Conservation (phyloP, 176 grass and related monocot genomes). For the Juncus effusus region DNA sequence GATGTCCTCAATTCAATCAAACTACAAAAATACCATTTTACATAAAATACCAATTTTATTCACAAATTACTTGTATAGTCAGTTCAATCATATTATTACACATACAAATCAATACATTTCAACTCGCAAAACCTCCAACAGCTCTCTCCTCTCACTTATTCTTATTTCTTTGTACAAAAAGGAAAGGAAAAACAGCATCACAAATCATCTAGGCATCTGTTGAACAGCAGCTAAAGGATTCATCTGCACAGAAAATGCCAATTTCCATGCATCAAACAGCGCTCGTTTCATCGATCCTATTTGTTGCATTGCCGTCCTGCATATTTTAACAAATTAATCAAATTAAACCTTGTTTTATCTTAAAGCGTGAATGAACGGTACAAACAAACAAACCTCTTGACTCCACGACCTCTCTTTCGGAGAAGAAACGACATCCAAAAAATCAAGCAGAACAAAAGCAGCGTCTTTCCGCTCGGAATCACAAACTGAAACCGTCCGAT, state of each 20-base stretch:
- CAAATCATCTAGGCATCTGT: conserved; percentile 44
- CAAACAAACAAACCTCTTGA: conserved; percentile 49
- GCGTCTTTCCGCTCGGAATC: conserved; percentile 49
- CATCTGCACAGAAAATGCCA: conserved; percentile 86
- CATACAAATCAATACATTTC: neutral
- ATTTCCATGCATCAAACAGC: conserved; percentile 55
- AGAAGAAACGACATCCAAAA: conserved; percentile 52
- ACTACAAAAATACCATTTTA: no score
- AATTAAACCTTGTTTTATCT: neutral
- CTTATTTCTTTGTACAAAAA: neutral
- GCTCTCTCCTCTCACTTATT: neutral
- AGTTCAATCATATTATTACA: neutral
- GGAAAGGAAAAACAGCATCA: neutral
- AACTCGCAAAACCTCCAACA: neutral
- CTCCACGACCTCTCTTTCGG: conserved; percentile 39
- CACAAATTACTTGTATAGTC: no score
- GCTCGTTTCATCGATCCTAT: conserved; percentile 45
- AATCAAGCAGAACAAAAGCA: conserved; percentile 57
- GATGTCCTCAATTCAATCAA: no score
- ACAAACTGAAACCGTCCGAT: conserved; percentile 60
- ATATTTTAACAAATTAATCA: conserved; percentile 6
- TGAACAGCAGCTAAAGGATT: conserved; percentile 88
- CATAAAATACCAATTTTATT: no score
- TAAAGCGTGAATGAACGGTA: neutral
- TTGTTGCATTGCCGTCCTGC: conserved; percentile 33